phyloP scores from a whole-genome alignment of 2,329 filamentous ascomycete species.

The Xylaria digitata region DNA sequence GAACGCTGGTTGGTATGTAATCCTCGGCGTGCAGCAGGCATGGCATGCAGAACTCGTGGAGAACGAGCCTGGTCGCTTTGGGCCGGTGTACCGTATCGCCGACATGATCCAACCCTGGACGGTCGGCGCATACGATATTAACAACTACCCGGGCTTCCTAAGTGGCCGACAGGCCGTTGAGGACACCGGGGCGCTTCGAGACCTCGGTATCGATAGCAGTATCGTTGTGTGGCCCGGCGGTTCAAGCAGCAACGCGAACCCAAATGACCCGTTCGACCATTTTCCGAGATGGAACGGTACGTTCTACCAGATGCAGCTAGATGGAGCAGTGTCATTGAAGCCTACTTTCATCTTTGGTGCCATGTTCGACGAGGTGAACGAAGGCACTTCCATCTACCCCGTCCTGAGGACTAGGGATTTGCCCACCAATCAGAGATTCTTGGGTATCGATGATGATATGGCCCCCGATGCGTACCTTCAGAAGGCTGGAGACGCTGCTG shows the following conservation, averaged over 20 bases:
- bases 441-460: constrained; percentile 45
- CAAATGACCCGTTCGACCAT: constrained; percentile 39
- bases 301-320: constrained; percentile 46
- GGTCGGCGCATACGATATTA: constrained; percentile 42
- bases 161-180: constrained; percentile 44
- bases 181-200: constrained; percentile 38
- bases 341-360: constrained; percentile 46
- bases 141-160: constrained; percentile 40
- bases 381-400: constrained; percentile 44
- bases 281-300: constrained; percentile 44
- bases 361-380: constrained; percentile 47
- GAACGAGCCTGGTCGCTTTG: constrained; percentile 41
- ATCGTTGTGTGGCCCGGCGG: constrained; percentile 47
- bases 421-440: constrained; percentile 44
- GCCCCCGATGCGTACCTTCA: constrained; percentile 40
- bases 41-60: constrained; percentile 45
- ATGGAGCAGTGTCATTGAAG: constrained; percentile 43
- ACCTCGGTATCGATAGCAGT: constrained; percentile 44
- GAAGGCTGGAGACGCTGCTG: constrained; percentile 40
- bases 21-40: constrained; percentile 45
- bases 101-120: constrained; percentile 48
- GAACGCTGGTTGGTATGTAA: constrained; percentile 44
- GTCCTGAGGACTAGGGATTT: constrained; percentile 39
- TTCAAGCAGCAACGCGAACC: constrained; percentile 41
- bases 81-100: constrained; percentile 43